Evolutionary conservation across 2,329 filamentous ascomycete species (phyloP).

Genomic region (Botrytis hyacinthi): DNA sequence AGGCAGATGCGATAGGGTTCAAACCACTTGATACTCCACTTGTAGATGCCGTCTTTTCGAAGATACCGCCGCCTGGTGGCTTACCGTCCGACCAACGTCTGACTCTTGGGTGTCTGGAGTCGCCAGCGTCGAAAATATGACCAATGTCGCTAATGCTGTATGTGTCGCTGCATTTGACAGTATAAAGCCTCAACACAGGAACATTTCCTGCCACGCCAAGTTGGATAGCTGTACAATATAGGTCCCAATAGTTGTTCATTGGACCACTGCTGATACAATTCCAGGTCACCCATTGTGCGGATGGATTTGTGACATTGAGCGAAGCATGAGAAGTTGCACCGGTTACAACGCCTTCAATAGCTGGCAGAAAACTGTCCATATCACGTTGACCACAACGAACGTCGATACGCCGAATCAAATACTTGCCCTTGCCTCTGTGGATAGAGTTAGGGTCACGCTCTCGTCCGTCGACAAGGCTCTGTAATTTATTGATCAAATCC

Average conservation of each 20-base stretch:
- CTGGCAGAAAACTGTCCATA: constrained; percentile 5
- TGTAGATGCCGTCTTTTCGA: not conserved
- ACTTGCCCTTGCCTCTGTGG: not conserved
- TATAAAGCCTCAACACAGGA: constrained; percentile 19
- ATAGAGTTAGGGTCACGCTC: constrained; percentile 2
- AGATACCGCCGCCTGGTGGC: constrained; percentile 18
- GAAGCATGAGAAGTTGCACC: not conserved
- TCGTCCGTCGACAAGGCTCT: constrained; percentile 7
- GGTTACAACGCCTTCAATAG: constrained; percentile 10
- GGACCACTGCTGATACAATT: constrained; percentile 8
- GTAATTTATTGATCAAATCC: not conserved
- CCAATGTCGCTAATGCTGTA: not conserved
- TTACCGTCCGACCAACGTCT: constrained; percentile 9
- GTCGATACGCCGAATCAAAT: constrained; percentile 9
- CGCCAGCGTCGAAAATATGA: constrained; percentile 7
- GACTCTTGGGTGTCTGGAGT: not conserved
- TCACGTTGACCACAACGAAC: not conserved
- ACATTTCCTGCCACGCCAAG: not conserved
- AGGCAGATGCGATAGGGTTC: not conserved
- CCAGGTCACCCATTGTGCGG: constrained; percentile 14
- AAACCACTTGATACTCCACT: not conserved
- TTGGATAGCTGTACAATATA: constrained; percentile 9
- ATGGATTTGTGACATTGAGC: not conserved
- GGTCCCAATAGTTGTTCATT: constrained; percentile 16
- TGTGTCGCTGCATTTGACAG: constrained; percentile 5